phyloP scores from a whole-genome alignment of 371 early-diverging fungal species.

The Parasitella parasitica region DNA sequence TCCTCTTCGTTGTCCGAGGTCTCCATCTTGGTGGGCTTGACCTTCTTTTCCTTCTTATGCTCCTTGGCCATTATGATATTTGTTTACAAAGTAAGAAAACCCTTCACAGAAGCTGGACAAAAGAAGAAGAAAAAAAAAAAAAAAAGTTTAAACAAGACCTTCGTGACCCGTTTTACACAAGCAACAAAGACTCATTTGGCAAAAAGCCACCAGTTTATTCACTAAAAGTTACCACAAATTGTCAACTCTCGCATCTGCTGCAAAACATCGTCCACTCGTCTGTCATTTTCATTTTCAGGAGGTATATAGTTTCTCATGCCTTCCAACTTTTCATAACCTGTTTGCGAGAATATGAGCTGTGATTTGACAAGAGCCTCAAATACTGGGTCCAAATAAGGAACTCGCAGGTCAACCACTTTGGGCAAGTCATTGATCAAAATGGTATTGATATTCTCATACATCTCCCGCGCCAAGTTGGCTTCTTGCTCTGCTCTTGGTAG shows the following conservation, averaged over 20 bases:
- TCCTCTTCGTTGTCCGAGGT: conserved; percentile 29
- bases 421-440: conserved; percentile 87
- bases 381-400: conserved; percentile 85
- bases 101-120: not conserved
- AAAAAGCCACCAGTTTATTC: conserved; percentile 1
- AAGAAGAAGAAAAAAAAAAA: too few relatives aligned
- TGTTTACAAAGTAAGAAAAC: not conserved
- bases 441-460: conserved; percentile 78
- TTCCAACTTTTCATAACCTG: conserved; percentile 67
- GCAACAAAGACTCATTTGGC: not conserved
- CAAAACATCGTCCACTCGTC: conserved; percentile 73
- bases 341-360: conserved; percentile 78
- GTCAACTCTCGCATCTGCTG: conserved; percentile 82
- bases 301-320: conserved; percentile 42
- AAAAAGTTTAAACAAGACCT: not conserved
- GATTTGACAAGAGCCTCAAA: conserved; percentile 91
- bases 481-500: conserved; percentile 76
- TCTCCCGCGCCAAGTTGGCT: conserved; percentile 64
- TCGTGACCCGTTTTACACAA: conserved; percentile 1
- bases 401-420: conserved; percentile 80
- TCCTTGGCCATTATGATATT: conserved; percentile 23
- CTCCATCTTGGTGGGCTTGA: conserved; percentile 31
- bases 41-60: conserved; percentile 52
- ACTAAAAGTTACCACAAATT: conserved; percentile 68
- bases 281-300: conserved; percentile 48